These are phyloP conservation scores for Amphichorda felina DNA, from an alignment of 2,329 filamentous ascomycete species.

Conservation along the genomic window DNA sequence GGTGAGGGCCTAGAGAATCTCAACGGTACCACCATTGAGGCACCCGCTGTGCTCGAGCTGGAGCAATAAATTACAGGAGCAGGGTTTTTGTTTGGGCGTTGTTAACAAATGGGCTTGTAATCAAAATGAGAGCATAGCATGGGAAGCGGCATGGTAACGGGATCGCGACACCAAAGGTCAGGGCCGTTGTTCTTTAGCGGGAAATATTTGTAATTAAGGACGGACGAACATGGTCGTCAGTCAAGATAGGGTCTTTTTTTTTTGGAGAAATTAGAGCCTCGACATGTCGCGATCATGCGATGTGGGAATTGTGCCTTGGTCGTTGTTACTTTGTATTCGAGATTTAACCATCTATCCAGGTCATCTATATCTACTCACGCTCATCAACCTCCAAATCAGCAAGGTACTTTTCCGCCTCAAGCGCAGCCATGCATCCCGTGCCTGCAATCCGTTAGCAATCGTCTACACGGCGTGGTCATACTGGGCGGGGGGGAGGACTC, in stretches of 20 bases:
- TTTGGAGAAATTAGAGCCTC: constrained; percentile 5
- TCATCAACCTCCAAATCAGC: constrained; percentile 52
- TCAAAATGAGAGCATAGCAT: neutral
- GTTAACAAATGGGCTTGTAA: too few relatives aligned
- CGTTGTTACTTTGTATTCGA: constrained; percentile 3
- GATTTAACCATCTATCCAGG: constrained; percentile 6
- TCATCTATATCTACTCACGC: constrained; percentile 3
- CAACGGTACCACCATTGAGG: constrained; percentile 38
- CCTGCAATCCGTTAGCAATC: constrained; percentile 35
- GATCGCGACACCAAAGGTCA: too few relatives aligned
- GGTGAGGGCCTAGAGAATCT: constrained; percentile 51
- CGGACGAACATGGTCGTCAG: too few relatives aligned
- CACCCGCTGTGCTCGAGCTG: constrained; percentile 38
- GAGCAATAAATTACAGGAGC: constrained; percentile 14
- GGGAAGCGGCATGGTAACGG: neutral
- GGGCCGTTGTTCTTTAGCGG: too few relatives aligned
- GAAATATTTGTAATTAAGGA: too few relatives aligned
- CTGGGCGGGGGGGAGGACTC: constrained; percentile 22
- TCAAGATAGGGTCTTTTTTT: neutral
- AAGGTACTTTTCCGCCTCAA: constrained; percentile 92
- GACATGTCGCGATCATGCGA: constrained; percentile 4
- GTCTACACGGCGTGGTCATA: neutral
- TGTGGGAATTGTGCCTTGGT: constrained; percentile 5
- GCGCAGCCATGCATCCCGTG: constrained; percentile 86
- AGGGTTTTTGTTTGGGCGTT: neutral